Evolutionary conservation across 306 rosid genomes (phyloP), one percentile per base, ranked within the genome.

Genomic region (Luffa aegyptiaca): DNA sequence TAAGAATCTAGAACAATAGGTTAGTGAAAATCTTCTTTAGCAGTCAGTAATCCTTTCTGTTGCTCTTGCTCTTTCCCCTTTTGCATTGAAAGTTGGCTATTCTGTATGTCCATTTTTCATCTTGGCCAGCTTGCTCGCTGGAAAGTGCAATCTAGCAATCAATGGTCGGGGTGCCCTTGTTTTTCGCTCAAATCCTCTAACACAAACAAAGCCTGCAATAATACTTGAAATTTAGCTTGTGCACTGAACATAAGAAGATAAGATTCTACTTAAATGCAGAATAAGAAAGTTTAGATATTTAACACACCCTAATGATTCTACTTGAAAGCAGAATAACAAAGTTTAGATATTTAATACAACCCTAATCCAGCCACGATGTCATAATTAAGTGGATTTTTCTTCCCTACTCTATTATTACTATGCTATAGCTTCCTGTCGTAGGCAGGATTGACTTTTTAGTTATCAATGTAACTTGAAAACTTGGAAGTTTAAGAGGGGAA

Each of bases 101-200:
- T 48, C 42, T 48, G 59, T 72, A 2, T 31, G 13, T 72, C 58
- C 77, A 49, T 72, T 72, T 49, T 48, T 72, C 77, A 72, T 6
- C 58, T 72, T 72, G 53, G 84, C 80, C 86, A 85, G 36, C 84
- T 87, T 93, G 93, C 94, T 90, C 44, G 90, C 96, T 45, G 98
- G 92, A 83, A 88, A 89, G 82, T 94, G 97, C 46, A 92, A 87
- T 68, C 98, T 86, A 13, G 98, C 93, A 72, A 84, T 87, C 51
- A 94, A 81, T 63, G 98, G 98, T 0, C 97, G 94, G 2, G 98
- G 98, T 42, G 90, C 88, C 56, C 97, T 76, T 1, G 88, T 52
- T 84, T 76, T 68, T 55, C 82, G 88, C 79, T 94, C 96, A 86
- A 92, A 94, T 39, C 96, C 98, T 45, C 98, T 89, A 33, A 93